Conservation (phyloP, 1,284 basidiomycete genomes). For the Pseudozyma pruni region DNA sequence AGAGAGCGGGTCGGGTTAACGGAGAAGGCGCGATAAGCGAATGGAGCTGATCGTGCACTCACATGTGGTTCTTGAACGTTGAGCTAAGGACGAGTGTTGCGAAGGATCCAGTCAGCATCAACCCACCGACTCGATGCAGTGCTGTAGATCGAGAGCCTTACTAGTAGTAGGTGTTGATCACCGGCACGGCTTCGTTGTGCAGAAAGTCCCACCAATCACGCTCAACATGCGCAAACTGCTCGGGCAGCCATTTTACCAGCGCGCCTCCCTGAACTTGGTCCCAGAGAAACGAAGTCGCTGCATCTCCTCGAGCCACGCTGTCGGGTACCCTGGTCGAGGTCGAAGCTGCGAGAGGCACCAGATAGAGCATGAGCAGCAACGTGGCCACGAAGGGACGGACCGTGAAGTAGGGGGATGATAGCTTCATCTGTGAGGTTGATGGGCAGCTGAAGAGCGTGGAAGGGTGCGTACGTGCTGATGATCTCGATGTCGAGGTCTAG, state of each 20-base stretch:
- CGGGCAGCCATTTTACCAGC: background rate
- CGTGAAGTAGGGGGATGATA: background rate
- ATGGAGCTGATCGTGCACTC: too few relatives aligned
- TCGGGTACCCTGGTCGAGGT: background rate
- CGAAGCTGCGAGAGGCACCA: background rate
- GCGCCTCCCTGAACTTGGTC: background rate
- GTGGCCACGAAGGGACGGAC: background rate
- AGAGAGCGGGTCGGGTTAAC: too few relatives aligned
- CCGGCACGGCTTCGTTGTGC: background rate
- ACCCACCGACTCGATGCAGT: too few relatives aligned
- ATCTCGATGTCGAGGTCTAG: too few relatives aligned
- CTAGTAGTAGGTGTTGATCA: constrained; percentile 2
- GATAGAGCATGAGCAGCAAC: too few relatives aligned
- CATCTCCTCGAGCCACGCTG: background rate
- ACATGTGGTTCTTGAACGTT: too few relatives aligned
- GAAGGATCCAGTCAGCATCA: too few relatives aligned
- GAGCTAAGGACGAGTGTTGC: too few relatives aligned
- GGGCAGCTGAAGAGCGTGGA: too few relatives aligned
- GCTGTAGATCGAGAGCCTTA: background rate
- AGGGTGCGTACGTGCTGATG: too few relatives aligned
- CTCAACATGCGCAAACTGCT: background rate
- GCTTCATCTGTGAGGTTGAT: too few relatives aligned
- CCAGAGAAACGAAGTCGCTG: background rate
- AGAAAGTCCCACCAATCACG: constrained; percentile 1
- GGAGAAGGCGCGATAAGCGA: too few relatives aligned